phyloP scores from a whole-genome alignment of 305 asterid genomes.

The Coffea humblotiana region DNA sequence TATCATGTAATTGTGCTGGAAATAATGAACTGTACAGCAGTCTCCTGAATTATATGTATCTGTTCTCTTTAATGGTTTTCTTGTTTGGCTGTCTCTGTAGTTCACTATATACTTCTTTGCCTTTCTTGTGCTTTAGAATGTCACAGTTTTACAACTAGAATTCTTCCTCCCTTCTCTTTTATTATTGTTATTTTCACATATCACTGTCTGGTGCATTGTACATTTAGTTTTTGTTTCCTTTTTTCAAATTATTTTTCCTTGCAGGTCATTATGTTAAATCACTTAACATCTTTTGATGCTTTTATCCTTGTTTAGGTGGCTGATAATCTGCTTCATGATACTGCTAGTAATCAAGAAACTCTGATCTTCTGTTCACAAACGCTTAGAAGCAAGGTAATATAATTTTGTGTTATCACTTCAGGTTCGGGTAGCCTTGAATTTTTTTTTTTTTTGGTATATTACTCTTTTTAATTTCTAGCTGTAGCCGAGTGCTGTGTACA shows the following conservation, averaged over 20 bases:
- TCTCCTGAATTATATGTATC: neutral
- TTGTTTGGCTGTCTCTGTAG: neutral
- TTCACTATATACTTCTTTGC: neutral
- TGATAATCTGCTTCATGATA: constrained; percentile 94
- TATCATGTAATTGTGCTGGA: neutral
- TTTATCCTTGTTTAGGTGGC: constrained; percentile 65
- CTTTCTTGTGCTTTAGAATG: neutral
- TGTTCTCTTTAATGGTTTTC: neutral
- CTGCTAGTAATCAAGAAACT: constrained; percentile 90
- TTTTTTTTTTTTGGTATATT: neutral
- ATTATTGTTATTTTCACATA: neutral
- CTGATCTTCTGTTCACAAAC: constrained; percentile 96
- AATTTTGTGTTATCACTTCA: constrained; percentile 3
- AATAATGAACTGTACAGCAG: neutral
- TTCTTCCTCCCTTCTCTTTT: neutral
- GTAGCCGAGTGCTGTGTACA: neutral
- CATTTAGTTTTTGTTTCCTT: neutral
- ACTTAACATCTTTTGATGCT: neutral
- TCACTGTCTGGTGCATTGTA: neutral
- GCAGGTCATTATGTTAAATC: neutral
- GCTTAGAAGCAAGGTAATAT: constrained; percentile 92
- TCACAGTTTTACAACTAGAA: neutral
- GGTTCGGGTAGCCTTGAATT: neutral
- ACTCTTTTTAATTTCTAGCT: neutral
- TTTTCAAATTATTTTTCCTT: neutral